Percentiles rank a stretch among this genome's conserved stretches.
These are phyloP conservation scores for Musa balbisiana DNA, from an alignment of 202 grass and related monocot species.

Conservation along the genomic window DNA sequence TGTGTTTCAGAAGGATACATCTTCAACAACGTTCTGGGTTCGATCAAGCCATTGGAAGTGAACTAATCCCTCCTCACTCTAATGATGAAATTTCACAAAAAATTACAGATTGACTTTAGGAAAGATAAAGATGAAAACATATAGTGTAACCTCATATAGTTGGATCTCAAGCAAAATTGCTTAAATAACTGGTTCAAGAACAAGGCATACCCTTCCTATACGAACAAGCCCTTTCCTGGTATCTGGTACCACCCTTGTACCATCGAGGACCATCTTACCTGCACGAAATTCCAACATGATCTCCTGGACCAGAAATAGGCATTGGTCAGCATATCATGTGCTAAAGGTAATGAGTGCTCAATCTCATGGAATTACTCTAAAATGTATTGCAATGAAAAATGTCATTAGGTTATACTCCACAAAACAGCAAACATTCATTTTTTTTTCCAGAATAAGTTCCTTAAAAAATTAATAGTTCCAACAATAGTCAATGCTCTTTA, in stretches of 20 bases:
- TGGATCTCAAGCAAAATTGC: background rate
- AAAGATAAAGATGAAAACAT: slow-evolving; percentile 2
- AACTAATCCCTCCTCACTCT: slow-evolving; percentile 95
- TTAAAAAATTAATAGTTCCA: background rate
- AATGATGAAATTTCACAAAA: slow-evolving; percentile 17
- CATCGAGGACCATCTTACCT: slow-evolving; percentile 73
- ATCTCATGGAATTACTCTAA: background rate
- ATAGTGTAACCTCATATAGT: slow-evolving; percentile 2
- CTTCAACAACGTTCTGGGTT: slow-evolving; percentile 64
- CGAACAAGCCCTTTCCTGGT: slow-evolving; percentile 83
- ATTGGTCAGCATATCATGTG: background rate
- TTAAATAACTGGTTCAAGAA: slow-evolving; percentile 7
- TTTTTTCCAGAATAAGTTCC: background rate
- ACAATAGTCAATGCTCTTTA: background rate
- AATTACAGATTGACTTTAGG: slow-evolving; percentile 5
- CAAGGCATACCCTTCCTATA: slow-evolving; percentile 60
- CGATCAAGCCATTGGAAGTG: slow-evolving; percentile 99
- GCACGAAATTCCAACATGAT: slow-evolving; percentile 92
- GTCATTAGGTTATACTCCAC: background rate
- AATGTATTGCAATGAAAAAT: background rate
- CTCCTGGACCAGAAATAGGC: slow-evolving; percentile 33
- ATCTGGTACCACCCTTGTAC: slow-evolving; percentile 66
- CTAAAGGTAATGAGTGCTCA: background rate
- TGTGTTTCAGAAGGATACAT: slow-evolving; percentile 52
- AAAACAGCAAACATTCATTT: background rate